Base-by-base conservation (phyloP, 306 rosid genomes). In the Dalbergia cochinchinensis region DNA sequence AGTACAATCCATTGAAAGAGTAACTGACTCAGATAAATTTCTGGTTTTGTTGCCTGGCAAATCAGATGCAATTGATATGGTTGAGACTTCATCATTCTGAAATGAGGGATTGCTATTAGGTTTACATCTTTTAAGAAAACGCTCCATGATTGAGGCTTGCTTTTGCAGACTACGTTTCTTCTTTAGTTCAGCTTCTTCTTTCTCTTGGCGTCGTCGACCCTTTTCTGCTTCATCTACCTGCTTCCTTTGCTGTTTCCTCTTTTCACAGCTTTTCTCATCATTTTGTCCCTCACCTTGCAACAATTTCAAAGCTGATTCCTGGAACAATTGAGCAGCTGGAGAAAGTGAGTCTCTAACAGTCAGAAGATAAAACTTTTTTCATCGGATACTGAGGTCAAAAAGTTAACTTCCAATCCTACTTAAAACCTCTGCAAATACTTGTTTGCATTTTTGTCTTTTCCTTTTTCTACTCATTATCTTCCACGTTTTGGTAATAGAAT, bases 121-220 rank as follows among this genome's bases (percentile, higher is more conserved):
- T 91, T 89, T 95, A 77, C 76, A 45, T 82, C 80, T 91, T 83
- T 90, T 93, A 48, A 95, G 86, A 81, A 95, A 95, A 15, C 96
- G 97, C 48, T 95, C 98, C 99, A 95, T 95, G 6, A 95, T 76
- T 12, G 97, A 91, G 69, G 85, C 97, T 82, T 93, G 98, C 80
- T 91, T 91, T 82, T 88, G 91, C 73, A 93, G 26, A 69, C 87
- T 66, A 13, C 89, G 94, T 76, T 90, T 84, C 78, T 85, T 89
- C 87, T 84, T 93, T 11, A 84, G 58, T 63, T 87, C 95, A 61
- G 92, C 93, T 88, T 87, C 94, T 84, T 92, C 98, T 85, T 89
- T 93, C 84, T 90, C 92, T 62, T 83, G 82, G 37, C 96, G 98
- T 7, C 85, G 83, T 63, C 89, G 94, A 51, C 87, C 93, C 84